Evolutionary conservation across 2,329 filamentous ascomycete genomes (phyloP), one percentile per base, ranked within the genome.

Genomic region (Xylariaceae sp.): DNA sequence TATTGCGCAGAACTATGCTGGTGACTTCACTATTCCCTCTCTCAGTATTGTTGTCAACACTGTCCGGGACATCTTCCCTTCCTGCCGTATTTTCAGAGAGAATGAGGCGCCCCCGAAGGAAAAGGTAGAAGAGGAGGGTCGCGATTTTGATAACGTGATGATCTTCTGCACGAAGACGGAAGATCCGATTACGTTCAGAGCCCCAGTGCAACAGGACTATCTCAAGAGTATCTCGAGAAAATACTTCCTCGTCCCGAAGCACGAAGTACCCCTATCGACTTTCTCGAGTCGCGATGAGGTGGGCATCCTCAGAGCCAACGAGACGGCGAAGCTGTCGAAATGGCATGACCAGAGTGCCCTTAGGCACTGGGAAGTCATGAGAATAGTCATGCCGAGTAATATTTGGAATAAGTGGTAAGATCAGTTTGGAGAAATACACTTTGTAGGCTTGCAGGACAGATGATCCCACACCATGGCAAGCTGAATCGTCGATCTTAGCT

Each of bases 121-220:
- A 23, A 74, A 77, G 6, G 73, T 83, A 18, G 77, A 78, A 42
- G 71, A 76, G 48, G 74, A 78, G 15, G 78, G 77, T 2, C 75
- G 77, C 34, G 90, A 96, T 70, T 97, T 97, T 73, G 90, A 92
- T 71, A 99, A 99, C 77, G 91, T 97, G 83, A 89, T 97, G 51
- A 86, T 97, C 61, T 97, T 97, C 77, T 99, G 94, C 79, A 86
- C 84, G 60, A 93, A 92, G 75, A 78, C 56, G 2, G 68, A 75
- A 0, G 59, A 63, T 34, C 34, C 90, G 42, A 76, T 92, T 44
- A 76, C 71, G 0, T 97, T 97, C 77, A 82, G 92, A 10, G 69
- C 78, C 13, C 83, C 92, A 0, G 77, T 74, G 0, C 73, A 80
- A 5, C 76, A 77, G 1, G 94, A 99, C 70, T 87, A 83, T 68